phyloP scores from a whole-genome alignment of 2,329 filamentous ascomycete genomes.

The Gremmenia infestans region DNA sequence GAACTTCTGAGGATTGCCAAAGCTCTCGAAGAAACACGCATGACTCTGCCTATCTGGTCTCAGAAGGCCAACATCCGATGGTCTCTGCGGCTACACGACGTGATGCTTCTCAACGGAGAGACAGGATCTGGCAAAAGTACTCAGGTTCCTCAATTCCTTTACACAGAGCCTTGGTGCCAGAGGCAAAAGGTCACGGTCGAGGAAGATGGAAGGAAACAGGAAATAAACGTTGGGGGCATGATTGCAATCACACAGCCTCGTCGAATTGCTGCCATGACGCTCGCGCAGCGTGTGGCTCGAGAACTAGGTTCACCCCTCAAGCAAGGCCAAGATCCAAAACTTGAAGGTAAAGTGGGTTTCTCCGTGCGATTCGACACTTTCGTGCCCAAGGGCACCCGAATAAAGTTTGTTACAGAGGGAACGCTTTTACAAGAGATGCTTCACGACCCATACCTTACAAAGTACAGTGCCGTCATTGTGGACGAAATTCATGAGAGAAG shows the following conservation, averaged over 20 bases:
- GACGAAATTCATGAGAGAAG: slow-evolving; percentile 97
- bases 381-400: slow-evolving; percentile 71
- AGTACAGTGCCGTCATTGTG: slow-evolving; percentile 87
- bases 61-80: slow-evolving; percentile 27
- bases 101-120: slow-evolving; percentile 84
- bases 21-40: slow-evolving; percentile 22
- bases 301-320: slow-evolving; percentile 69
- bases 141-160: slow-evolving; percentile 87
- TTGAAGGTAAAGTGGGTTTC: slow-evolving; percentile 67
- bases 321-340: slow-evolving; percentile 39
- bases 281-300: slow-evolving; percentile 81
- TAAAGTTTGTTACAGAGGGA: slow-evolving; percentile 95
- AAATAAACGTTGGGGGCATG: slow-evolving; percentile 62
- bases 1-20: slow-evolving; percentile 13
- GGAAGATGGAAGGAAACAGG: slow-evolving; percentile 33
- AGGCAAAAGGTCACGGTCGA: slow-evolving; percentile 49
- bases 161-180: slow-evolving; percentile 73
- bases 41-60: slow-evolving; percentile 29
- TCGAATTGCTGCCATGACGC: slow-evolving; percentile 85
- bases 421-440: slow-evolving; percentile 94
- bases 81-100: slow-evolving; percentile 42
- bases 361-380: slow-evolving; percentile 92
- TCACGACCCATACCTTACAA: slow-evolving; percentile 71
- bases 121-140: slow-evolving; percentile 97
- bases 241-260: slow-evolving; percentile 94